Percentiles rank a stretch among this genome's conserved stretches.
Conservation (phyloP, 2,329 filamentous ascomycete species). For the Penicillium sp. region DNA sequence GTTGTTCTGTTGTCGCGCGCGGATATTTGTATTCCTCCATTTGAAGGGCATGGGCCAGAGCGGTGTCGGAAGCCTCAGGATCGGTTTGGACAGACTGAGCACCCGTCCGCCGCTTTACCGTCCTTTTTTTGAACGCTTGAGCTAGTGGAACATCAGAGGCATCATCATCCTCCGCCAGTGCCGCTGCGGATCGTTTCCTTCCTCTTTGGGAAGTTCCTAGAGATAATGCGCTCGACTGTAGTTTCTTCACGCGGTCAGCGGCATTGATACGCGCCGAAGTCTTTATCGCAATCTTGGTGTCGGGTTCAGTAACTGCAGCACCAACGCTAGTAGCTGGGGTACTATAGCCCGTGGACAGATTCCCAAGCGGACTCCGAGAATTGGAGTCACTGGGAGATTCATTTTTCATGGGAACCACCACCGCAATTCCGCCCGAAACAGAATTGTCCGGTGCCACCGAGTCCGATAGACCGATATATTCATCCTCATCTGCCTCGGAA, state of each 20-base stretch:
- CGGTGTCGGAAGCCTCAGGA: slow-evolving; percentile 46
- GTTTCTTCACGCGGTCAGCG: slow-evolving; percentile 47
- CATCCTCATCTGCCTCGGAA: slow-evolving; percentile 21
- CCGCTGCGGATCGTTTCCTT: slow-evolving; percentile 45
- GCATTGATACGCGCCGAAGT: slow-evolving; percentile 42
- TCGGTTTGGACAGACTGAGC: slow-evolving; percentile 42
- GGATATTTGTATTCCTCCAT: slow-evolving; percentile 51
- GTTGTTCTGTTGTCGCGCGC: slow-evolving; percentile 40
- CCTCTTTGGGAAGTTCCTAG: slow-evolving; percentile 37
- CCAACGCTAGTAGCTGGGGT: slow-evolving; percentile 63
- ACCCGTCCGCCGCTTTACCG: slow-evolving; percentile 46
- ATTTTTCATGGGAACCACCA: slow-evolving; percentile 33
- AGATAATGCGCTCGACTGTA: slow-evolving; percentile 52
- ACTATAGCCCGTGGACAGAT: slow-evolving; percentile 53
- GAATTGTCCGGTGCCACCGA: not conserved
- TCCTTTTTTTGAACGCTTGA: slow-evolving; percentile 51
- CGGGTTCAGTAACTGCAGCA: slow-evolving; percentile 52
- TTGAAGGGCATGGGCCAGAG: slow-evolving; percentile 59
- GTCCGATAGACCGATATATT: slow-evolving; percentile 10
- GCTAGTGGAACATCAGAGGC: slow-evolving; percentile 56
- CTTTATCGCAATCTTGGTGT: slow-evolving; percentile 30
- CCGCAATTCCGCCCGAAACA: slow-evolving; percentile 19
- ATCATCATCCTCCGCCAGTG: slow-evolving; percentile 37
- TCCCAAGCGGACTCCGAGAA: slow-evolving; percentile 42
- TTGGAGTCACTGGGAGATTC: slow-evolving; percentile 28